Evolutionary conservation across 306 rosid species (phyloP), one percentile per base, ranked within the genome.

Genomic region (Glycine soja): DNA sequence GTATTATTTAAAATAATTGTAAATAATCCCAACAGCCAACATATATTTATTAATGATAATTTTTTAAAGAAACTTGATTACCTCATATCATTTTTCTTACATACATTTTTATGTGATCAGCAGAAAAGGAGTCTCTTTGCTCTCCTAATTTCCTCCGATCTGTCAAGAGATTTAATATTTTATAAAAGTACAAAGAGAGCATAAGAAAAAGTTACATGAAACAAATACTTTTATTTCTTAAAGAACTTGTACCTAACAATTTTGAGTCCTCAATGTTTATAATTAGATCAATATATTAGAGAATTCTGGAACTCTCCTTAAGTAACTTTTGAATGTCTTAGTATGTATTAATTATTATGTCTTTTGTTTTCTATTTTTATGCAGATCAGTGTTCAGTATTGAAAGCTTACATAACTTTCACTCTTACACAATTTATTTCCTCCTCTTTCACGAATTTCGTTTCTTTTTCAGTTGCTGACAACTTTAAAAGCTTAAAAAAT

Each of bases 401-500:
- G 48, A 72, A 51, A 72, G 64, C 48, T 72, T 32, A 36, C 34
- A 72, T 14, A 52, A 11, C 9, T 51, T 71, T 72, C 24, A 51
- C 53, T 67, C 73, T 43, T 43, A 12, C 53, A 43, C 15, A 45
- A 45, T 4, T 45, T 15, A 43, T 46, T 45, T 68, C n/a, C 73
- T 68, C 54, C 38, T 16, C 53, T 45, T 45, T 15, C 53, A 68
- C 48, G 8, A 24, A 52, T 72, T 32, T 72, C 48, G 8, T 15
- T 32, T 34, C 30, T 52, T 72, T 71, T 72, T 51, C 43, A 34
- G 57, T 51, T 51, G 48, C 63, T 32, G 63, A 72, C 76, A 72
- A 72, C 48, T 53, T 72, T 52, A 72, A 72, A 53, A n/a, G 77
- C 8, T n/a, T 36, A 34, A 14, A 72, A 14, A 53, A 53, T 72